Percentiles rank a stretch among this genome's conserved stretches.
phyloP scores from a whole-genome alignment of 768 basidiomycete genomes.

The Auriculariales sp. region DNA sequence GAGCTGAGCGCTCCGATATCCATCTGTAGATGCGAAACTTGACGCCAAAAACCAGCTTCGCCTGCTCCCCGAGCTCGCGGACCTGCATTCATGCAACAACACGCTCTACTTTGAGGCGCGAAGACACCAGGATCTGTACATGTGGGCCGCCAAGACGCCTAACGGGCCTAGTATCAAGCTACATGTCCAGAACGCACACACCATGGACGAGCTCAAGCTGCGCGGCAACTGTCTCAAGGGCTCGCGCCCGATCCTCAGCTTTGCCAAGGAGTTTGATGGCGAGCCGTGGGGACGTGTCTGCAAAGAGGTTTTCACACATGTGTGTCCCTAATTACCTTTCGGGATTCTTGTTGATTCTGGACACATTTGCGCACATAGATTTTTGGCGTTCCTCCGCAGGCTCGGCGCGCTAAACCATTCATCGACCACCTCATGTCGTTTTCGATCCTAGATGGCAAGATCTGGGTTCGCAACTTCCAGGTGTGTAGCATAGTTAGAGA shows the following conservation, averaged over 20 bases:
- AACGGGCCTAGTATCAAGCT: constrained; percentile 96
- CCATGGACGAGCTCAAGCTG: constrained; percentile 99
- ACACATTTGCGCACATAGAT: constrained; percentile 36
- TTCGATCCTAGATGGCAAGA: constrained; percentile 86
- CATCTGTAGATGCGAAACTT: constrained; percentile 72
- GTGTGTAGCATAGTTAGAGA: constrained; percentile 23
- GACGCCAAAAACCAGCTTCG: constrained; percentile 92
- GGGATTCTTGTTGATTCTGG: background rate
- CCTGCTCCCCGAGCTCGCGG: constrained; percentile 88
- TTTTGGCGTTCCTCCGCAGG: constrained; percentile 86
- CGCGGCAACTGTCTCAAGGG: constrained; percentile 98
- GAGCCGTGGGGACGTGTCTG: constrained; percentile 74
- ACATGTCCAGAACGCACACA: constrained; percentile 97
- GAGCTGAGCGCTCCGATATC: background rate
- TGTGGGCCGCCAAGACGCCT: constrained; percentile 94
- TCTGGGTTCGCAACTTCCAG: constrained; percentile 99
- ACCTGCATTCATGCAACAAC: constrained; percentile 96
- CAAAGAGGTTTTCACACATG: constrained; percentile 91
- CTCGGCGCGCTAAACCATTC: constrained; percentile 89
- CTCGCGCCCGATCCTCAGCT: constrained; percentile 80
- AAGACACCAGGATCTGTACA: constrained; percentile 85
- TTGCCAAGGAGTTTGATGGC: constrained; percentile 81
- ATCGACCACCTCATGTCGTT: constrained; percentile 96
- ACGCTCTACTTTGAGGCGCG: constrained; percentile 94
- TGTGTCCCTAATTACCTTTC: constrained; percentile 22